phyloP scores from a whole-genome alignment of 805 yeast species.

The Suhomyces pyralidae region DNA sequence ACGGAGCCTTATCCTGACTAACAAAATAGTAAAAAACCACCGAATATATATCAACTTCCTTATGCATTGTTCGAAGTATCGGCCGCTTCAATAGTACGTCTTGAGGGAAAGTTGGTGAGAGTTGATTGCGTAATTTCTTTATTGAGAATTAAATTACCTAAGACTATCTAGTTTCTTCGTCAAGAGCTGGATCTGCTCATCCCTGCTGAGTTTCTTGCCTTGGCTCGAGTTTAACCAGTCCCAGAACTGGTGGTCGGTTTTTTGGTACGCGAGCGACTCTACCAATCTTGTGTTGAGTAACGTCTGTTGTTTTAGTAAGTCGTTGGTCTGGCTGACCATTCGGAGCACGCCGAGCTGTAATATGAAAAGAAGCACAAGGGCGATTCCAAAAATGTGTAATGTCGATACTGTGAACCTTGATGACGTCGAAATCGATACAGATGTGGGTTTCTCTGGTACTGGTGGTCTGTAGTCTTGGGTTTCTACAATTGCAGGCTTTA shows the following conservation, averaged over 20 bases:
- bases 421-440: neutral
- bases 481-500: neutral
- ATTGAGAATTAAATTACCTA: neutral
- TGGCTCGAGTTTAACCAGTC: constrained; percentile 15
- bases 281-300: neutral
- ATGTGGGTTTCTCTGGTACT: neutral
- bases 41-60: too few relatives aligned
- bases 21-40: too few relatives aligned
- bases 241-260: constrained; percentile 16
- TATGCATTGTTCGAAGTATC: too few relatives aligned
- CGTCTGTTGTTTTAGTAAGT: constrained; percentile 19
- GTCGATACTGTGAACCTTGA: neutral
- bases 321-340: constrained; percentile 20
- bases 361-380: constrained; percentile 18
- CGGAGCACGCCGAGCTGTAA: constrained; percentile 19
- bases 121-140: neutral
- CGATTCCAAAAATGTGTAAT: constrained; percentile 15
- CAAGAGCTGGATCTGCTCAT: constrained; percentile 20
- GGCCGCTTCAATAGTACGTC: too few relatives aligned
- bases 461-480: neutral
- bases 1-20: too few relatives aligned
- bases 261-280: neutral
- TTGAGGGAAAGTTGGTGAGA: too few relatives aligned
- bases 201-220: constrained; percentile 14
- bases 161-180: constrained; percentile 14